Percentiles rank a stretch among this genome's conserved stretches.
phyloP scores from a whole-genome alignment of 495 filamentous ascomycete species.

The Aspergillus cavernicola region DNA sequence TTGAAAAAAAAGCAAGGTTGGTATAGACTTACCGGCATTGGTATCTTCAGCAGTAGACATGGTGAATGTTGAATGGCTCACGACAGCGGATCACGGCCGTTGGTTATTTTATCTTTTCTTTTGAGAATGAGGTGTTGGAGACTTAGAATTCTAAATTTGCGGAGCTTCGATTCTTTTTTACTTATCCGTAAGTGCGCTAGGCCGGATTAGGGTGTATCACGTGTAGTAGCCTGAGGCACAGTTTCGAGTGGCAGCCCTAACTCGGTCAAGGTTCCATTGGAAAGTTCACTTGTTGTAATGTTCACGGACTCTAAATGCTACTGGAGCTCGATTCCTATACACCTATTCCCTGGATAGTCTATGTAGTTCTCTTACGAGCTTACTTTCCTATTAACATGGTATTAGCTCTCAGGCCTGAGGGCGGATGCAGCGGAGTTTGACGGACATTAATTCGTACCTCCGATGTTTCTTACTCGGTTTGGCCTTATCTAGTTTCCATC shows the following conservation, averaged over 20 bases:
- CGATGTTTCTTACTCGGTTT: too few species aligned
- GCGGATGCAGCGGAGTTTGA: too few species aligned
- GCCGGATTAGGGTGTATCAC: not conserved
- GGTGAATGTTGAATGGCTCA: conserved; percentile 15
- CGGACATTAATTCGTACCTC: too few species aligned
- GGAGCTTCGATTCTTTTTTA: conserved; percentile 2
- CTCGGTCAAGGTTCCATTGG: too few species aligned
- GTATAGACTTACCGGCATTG: conserved; percentile 31
- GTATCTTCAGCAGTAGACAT: conserved; percentile 45
- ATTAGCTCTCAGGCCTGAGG: too few species aligned
- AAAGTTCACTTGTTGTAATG: too few species aligned
- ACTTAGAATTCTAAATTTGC: not conserved
- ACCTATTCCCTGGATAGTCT: too few species aligned
- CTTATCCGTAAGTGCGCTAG: not conserved
- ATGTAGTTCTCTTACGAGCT: too few species aligned
- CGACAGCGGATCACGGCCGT: conserved; percentile 14
- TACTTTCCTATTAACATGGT: too few species aligned
- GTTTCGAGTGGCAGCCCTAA: not conserved
- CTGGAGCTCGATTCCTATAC: too few species aligned
- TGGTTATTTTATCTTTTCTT: not conserved
- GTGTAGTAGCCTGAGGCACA: not conserved
- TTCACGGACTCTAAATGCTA: too few species aligned
- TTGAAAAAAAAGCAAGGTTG: not conserved
- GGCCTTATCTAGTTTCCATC: too few species aligned
- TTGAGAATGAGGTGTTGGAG: not conserved